These are phyloP conservation scores for Brassica napus DNA, from an alignment of 345 rosid species.

Conservation along the genomic window Da-Ae NC_063439.1:3840501-3841000, in stretches of 20 bases:
- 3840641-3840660: neutral
- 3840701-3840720: too few relatives aligned
- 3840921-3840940: constrained; percentile 11
- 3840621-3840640: constrained; percentile 92
- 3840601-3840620: constrained; percentile 93
- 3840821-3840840: neutral
- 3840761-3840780: too few relatives aligned
- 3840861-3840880: constrained; percentile 81
- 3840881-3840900: constrained; percentile 79
- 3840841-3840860: constrained; percentile 69
- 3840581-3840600: constrained; percentile 85
- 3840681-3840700: too few relatives aligned
- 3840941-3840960: neutral
- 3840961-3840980: constrained; percentile 2
- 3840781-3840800: too few relatives aligned
- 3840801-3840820: too few relatives aligned
- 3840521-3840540: constrained; percentile 92
- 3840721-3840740: too few relatives aligned
- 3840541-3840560: constrained; percentile 83
- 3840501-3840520: constrained; percentile 63
- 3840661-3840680: neutral
- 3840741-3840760: too few relatives aligned
- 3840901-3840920: constrained; percentile 59
- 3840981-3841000: neutral
- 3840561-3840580: constrained; percentile 74